These are phyloP conservation scores for Cystobasidium tubakii DNA, from an alignment of 768 basidiomycete species.

Conservation along the genomic window DNA sequence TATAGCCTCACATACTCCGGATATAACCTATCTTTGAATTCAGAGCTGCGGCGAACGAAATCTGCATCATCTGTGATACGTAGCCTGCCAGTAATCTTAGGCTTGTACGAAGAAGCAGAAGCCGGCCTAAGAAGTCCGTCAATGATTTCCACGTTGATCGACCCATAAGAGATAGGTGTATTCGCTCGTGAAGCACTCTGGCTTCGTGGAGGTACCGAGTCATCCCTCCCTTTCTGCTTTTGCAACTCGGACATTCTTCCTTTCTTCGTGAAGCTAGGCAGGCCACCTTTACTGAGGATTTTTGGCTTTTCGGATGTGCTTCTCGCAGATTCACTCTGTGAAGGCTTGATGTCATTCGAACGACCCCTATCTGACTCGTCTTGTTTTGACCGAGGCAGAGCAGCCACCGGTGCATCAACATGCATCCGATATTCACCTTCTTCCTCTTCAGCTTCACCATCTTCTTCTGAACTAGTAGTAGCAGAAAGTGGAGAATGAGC, in stretches of 20 bases:
- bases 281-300: background rate
- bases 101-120: background rate
- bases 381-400: background rate
- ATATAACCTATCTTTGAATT: constrained; percentile 6
- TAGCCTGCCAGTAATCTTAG: background rate
- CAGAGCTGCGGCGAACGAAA: background rate
- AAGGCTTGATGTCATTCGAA: background rate
- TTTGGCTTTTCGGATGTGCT: background rate
- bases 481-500: background rate
- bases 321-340: background rate
- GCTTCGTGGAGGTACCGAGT: background rate
- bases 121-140: background rate
- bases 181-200: constrained; percentile 2
- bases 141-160: background rate
- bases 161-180: background rate
- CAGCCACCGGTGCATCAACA: background rate
- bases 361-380: background rate
- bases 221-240: background rate
- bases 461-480: background rate
- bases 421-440: background rate
- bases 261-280: constrained; percentile 14
- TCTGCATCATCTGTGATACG: constrained; percentile 12
- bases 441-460: background rate
- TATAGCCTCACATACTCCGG: background rate
- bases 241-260: background rate